These are phyloP conservation scores for Galeopsis tetrahit DNA, from an alignment of 257 asterid genomes.

Conservation along the genomic window DNA sequence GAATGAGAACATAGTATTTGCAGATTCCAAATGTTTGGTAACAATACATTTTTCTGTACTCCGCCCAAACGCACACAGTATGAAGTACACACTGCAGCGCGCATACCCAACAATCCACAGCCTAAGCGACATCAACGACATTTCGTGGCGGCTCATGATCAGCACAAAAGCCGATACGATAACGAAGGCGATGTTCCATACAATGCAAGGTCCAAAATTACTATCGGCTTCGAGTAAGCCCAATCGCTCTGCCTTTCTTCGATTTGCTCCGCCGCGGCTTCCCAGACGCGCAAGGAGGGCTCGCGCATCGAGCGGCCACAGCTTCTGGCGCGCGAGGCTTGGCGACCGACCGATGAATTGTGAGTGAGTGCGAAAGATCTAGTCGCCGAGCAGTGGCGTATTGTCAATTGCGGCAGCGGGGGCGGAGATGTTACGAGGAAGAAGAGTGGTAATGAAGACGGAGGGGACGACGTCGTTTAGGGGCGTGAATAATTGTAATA, in stretches of 20 bases:
- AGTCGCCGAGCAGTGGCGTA: constrained; percentile 53
- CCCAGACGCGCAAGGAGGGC: constrained; percentile 67
- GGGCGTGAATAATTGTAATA: no score
- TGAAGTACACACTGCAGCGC: constrained; percentile 59
- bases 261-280: constrained; percentile 66
- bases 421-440: no score
- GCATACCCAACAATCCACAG: constrained; percentile 68
- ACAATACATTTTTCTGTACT: constrained; percentile 56
- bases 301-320: constrained; percentile 67
- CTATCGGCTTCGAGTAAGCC: constrained; percentile 77
- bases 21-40: constrained; percentile 84
- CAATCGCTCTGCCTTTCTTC: constrained; percentile 68
- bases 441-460: no score
- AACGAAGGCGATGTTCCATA: constrained; percentile 67
- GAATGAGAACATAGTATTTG: constrained; percentile 95
- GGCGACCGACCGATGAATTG: constrained; percentile 57
- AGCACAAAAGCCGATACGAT: constrained; percentile 52
- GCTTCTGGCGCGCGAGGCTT: constrained; percentile 67
- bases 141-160: constrained; percentile 50
- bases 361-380: constrained; percentile 35
- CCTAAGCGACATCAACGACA: constrained; percentile 63
- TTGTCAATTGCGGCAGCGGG: constrained; percentile 40
- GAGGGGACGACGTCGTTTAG: no score
- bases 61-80: constrained; percentile 58
- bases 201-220: constrained; percentile 54